Base-by-base conservation (phyloP, 441 rosid genomes). In the Raphanus hybrid region DNA sequence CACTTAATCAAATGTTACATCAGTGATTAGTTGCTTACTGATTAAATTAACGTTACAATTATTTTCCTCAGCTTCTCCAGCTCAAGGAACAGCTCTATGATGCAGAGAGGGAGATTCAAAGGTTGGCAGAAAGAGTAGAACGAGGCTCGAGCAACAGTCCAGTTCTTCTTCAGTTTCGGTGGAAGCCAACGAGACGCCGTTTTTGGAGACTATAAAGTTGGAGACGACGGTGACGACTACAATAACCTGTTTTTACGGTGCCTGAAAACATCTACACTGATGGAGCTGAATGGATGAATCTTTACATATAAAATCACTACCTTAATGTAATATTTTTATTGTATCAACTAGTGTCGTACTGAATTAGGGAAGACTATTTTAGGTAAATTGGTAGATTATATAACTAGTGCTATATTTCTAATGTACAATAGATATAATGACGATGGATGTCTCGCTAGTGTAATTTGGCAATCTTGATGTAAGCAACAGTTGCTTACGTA, bases 241-340 rank as follows among this genome's bases (percentile, higher is more conserved):
- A 87, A 79, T 10, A 85, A 89, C 65, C 76, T 79, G 8, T 80
- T 89, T 72, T 88, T 76, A 79, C 82, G 37, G 70, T 83, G 57
- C 84, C 87, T 2, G 86, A 83, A 66, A 84, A 69, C 50, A 81
- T 45, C 73, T 88, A 84, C 76, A 66, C 81, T 20, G 81, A 81
- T 16, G 90, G 84, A 71, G 71, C 78, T 67, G 96, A 86, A 68
- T 92, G 93, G 97, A 75, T 85, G 80, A 83, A 77, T 45, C 58
- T 52, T 6, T 52, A 52, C 58, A 52, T 52, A 15, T 52, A 15
- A 52, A 15, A 52, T 6, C 57, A 52, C 58, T 18, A 74, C 6
- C 65, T 54, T 7, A 18, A 27, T 71, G 69, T 57, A 45, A 34
- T 64, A 23, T n/a, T 69, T 34, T 34, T 34, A 34, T 34, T 5